These are phyloP conservation scores for Strobilomyces confusus DNA, from an alignment of 768 basidiomycete genomes.

Conservation along the genomic window DNA sequence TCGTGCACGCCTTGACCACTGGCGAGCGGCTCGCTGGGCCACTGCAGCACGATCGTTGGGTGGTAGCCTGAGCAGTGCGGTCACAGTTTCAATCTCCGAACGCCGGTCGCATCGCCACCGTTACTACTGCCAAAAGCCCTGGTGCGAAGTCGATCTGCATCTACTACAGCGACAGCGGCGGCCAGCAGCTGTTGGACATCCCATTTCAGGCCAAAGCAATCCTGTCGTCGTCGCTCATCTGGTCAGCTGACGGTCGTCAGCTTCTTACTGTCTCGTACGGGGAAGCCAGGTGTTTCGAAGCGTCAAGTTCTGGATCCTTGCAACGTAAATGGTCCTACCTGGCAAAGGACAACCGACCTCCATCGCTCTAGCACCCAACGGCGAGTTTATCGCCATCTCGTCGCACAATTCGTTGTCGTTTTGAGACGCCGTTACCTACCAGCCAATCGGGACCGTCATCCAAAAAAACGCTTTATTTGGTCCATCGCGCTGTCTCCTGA, in stretches of 20 bases:
- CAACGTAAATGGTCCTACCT: neutral
- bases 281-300: neutral
- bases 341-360: neutral
- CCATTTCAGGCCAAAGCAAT: neutral
- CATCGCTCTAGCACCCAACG: neutral
- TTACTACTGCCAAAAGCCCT: neutral
- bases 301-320: neutral
- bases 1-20: neutral
- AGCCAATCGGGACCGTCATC: neutral
- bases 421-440: neutral
- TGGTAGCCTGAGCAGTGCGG: neutral
- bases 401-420: neutral
- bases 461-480: neutral
- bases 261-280: neutral
- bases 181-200: neutral
- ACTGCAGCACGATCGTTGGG: neutral
- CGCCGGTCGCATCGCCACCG: conserved; percentile 1
- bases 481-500: neutral
- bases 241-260: neutral
- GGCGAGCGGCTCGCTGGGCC: conserved; percentile 1
- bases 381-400: neutral
- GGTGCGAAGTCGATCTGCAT: neutral
- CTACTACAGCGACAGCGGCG: neutral
- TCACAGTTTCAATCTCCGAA: conserved; percentile 5
- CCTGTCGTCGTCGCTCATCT: neutral